Evolutionary conservation across 2,329 filamentous ascomycete genomes (phyloP).

Genomic region (Microsporum ferrugineum): DNA sequence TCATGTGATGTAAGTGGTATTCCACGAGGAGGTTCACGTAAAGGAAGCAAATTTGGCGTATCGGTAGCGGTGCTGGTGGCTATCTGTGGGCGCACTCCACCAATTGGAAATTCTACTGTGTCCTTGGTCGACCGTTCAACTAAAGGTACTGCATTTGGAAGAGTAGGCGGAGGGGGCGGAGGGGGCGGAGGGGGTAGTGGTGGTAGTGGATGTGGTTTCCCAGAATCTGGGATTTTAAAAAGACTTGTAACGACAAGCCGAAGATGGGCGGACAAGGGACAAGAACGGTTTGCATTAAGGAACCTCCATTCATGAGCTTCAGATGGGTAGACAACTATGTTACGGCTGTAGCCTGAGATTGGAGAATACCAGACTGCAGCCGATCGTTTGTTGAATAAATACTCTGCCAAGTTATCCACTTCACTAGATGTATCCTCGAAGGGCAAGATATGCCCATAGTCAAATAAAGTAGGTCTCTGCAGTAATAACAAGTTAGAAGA

Average conservation of each 20-base stretch:
- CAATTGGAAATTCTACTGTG: background rate
- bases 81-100: background rate
- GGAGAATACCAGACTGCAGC: constrained; percentile 23
- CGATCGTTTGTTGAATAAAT: constrained; percentile 19
- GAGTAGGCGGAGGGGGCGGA: background rate
- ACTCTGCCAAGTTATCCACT: constrained; percentile 20
- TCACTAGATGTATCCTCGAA: constrained; percentile 23
- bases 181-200: background rate
- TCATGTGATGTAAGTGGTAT: background rate
- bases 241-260: constrained; percentile 15
- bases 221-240: constrained; percentile 1
- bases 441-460: constrained; percentile 26
- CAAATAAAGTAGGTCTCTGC: constrained; percentile 9
- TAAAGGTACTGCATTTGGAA: background rate
- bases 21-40: background rate
- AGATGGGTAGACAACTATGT: constrained; percentile 23
- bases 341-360: constrained; percentile 7
- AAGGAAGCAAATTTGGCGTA: background rate
- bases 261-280: constrained; percentile 5
- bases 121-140: background rate
- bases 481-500: constrained; percentile 4
- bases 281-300: constrained; percentile 12
- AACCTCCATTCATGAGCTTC: constrained; percentile 20
- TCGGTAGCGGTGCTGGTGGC: background rate
- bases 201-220: background rate